Conservation (phyloP, 495 filamentous ascomycete genomes). For the Penicillium cosmopolitanum region DNA sequence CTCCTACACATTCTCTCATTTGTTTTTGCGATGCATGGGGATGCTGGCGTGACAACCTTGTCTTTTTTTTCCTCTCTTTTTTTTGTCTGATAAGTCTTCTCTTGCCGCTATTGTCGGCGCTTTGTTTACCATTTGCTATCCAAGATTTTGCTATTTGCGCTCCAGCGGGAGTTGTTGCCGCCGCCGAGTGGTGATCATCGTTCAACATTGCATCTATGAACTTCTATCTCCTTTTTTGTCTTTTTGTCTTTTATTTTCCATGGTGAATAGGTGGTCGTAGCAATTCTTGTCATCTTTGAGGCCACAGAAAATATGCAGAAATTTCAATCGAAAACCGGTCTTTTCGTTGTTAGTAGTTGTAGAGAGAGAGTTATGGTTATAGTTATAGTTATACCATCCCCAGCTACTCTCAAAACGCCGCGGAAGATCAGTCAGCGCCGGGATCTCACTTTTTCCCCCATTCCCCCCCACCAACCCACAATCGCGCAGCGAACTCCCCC, state of each 20-base stretch:
- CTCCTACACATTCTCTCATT: slow-evolving; percentile 25
- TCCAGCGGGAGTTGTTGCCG: slow-evolving; percentile 48
- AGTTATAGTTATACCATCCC: background rate
- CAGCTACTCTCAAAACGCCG: slow-evolving; percentile 1
- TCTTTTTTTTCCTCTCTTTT: slow-evolving; percentile 12
- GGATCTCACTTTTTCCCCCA: slow-evolving; percentile 24
- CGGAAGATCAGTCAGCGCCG: slow-evolving; percentile 33
- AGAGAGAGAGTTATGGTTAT: background rate
- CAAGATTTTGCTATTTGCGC: slow-evolving; percentile 33
- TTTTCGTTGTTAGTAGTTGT: background rate
- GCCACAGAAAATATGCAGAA: slow-evolving; percentile 2
- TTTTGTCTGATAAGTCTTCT: slow-evolving; percentile 13
- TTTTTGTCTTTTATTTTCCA: background rate
- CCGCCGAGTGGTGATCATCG: slow-evolving; percentile 21
- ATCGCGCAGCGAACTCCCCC: slow-evolving; percentile 8
- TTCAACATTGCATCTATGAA: slow-evolving; percentile 15
- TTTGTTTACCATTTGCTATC: slow-evolving; percentile 17
- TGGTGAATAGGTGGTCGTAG: background rate
- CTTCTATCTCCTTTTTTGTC: background rate
- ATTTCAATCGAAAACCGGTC: background rate
- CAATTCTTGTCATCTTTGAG: background rate
- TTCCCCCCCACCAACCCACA: slow-evolving; percentile 26
- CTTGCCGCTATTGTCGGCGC: slow-evolving; percentile 20
- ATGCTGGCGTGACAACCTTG: slow-evolving; percentile 32
- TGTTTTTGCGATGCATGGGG: slow-evolving; percentile 35